phyloP scores from a whole-genome alignment of 116 monocot genomes.

The Posidonia oceanica region DNA sequence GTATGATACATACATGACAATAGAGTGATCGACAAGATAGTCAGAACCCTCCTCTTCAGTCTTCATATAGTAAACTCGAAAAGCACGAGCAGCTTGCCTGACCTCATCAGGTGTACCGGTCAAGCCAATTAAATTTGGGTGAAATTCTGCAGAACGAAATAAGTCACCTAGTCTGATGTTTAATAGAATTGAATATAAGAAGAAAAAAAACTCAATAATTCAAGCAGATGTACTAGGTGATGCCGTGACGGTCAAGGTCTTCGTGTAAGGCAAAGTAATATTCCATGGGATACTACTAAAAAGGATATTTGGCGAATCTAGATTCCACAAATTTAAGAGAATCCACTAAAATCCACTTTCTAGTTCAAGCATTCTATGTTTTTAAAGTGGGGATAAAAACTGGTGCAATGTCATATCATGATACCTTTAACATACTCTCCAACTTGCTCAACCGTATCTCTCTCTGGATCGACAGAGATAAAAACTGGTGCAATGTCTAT shows the following conservation, averaged over 20 bases:
- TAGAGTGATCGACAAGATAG: conserved; percentile 98
- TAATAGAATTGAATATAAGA: too few relatives aligned
- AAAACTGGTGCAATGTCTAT: conserved; percentile 81
- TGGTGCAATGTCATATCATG: background rate
- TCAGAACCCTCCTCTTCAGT: conserved; percentile 91
- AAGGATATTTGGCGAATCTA: too few relatives aligned
- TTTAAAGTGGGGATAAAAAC: too few relatives aligned
- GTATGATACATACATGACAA: conserved; percentile 65
- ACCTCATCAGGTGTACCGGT: conserved; percentile 68
- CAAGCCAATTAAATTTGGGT: conserved; percentile 73
- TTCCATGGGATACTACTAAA: too few relatives aligned
- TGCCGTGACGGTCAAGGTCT: too few relatives aligned
- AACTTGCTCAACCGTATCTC: conserved; percentile 94
- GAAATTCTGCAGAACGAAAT: conserved; percentile 62
- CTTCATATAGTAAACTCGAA: conserved; percentile 97
- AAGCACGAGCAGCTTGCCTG: conserved; percentile 69
- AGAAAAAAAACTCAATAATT: too few relatives aligned
- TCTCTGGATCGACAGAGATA: conserved; percentile 94
- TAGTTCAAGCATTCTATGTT: too few relatives aligned
- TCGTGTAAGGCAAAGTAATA: too few relatives aligned
- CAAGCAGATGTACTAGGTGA: too few relatives aligned
- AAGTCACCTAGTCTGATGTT: background rate
- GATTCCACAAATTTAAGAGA: too few relatives aligned
- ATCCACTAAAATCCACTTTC: too few relatives aligned
- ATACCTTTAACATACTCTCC: conserved; percentile 82